phyloP scores from a whole-genome alignment of 306 rosid species.

The Prunus fruticosa region DNA sequence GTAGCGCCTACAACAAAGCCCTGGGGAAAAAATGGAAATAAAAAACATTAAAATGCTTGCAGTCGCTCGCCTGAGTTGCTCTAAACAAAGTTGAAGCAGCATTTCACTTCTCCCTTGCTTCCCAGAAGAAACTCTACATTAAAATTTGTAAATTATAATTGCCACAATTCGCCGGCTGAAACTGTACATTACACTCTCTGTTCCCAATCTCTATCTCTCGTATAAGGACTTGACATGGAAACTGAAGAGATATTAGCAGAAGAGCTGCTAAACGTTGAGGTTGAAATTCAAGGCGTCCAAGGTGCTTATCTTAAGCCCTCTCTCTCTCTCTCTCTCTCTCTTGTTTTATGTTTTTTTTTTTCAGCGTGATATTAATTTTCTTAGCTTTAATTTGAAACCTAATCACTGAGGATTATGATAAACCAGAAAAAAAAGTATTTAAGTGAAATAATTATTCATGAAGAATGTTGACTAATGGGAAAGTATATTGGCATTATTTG shows the following conservation, averaged over 20 bases:
- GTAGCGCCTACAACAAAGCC: no score
- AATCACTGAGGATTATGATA: not conserved
- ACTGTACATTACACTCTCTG: not conserved
- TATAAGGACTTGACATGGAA: slow-evolving; percentile 41
- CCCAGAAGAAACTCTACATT: no score
- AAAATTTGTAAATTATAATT: no score
- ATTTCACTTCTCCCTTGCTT: no score
- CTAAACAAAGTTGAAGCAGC: no score
- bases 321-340: not conserved
- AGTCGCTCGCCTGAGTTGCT: no score
- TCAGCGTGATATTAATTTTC: not conserved
- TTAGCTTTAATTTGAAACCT: not conserved
- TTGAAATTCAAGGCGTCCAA: slow-evolving; percentile 74
- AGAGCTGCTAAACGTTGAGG: slow-evolving; percentile 66
- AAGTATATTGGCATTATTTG: not conserved
- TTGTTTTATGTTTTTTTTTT: not conserved
- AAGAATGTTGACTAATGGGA: no score
- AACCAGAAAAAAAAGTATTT: not conserved
- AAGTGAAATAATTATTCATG: no score
- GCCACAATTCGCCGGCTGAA: not conserved
- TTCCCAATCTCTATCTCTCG: not conserved
- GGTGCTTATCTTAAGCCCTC: slow-evolving; percentile 35
- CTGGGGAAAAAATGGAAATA: no score
- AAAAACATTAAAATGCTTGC: no score
- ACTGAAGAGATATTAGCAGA: slow-evolving; percentile 53